These are phyloP conservation scores for Saturnispora bothae DNA, from an alignment of 805 yeast species.

Conservation along the genomic window DNA sequence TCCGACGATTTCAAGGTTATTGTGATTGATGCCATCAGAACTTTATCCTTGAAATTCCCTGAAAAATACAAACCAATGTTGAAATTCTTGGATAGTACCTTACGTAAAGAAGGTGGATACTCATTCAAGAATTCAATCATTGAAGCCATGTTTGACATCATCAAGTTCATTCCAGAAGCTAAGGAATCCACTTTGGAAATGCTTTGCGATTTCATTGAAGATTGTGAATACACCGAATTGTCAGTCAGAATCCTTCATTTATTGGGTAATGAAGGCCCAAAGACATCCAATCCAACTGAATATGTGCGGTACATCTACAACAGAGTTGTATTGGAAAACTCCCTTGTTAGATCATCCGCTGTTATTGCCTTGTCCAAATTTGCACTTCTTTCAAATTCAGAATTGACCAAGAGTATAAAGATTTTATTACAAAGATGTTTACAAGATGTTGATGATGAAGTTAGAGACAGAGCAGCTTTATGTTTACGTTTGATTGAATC, in stretches of 20 bases:
- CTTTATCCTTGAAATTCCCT: slow-evolving; percentile 88
- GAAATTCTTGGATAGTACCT: slow-evolving; percentile 66
- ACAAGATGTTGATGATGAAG: slow-evolving; percentile 89
- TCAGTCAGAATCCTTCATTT: slow-evolving; percentile 87
- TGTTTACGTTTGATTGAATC: slow-evolving; percentile 56
- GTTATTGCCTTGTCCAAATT: slow-evolving; percentile 87
- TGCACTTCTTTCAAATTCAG: slow-evolving; percentile 65
- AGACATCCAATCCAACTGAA: slow-evolving; percentile 71
- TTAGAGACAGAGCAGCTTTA: slow-evolving; percentile 92
- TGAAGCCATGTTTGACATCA: slow-evolving; percentile 87
- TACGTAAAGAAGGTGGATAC: slow-evolving; percentile 87
- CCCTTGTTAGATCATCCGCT: slow-evolving; percentile 92
- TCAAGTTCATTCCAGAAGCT: slow-evolving; percentile 75
- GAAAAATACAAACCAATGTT: slow-evolving; percentile 77
- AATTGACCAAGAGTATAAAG: slow-evolving; percentile 56
- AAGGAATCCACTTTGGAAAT: slow-evolving; percentile 75
- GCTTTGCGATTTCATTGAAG: slow-evolving; percentile 94
- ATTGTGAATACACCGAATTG: slow-evolving; percentile 91
- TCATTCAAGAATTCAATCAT: slow-evolving; percentile 78
- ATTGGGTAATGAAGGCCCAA: slow-evolving; percentile 91
- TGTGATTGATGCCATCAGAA: slow-evolving; percentile 89
- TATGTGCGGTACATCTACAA: slow-evolving; percentile 95
- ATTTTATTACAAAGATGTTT: slow-evolving; percentile 74
- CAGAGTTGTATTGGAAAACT: slow-evolving; percentile 91
- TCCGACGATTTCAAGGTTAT: slow-evolving; percentile 93